Conservation (phyloP, 2,329 filamentous ascomycete species). For the Trichoderma brevicompactum region DNA sequence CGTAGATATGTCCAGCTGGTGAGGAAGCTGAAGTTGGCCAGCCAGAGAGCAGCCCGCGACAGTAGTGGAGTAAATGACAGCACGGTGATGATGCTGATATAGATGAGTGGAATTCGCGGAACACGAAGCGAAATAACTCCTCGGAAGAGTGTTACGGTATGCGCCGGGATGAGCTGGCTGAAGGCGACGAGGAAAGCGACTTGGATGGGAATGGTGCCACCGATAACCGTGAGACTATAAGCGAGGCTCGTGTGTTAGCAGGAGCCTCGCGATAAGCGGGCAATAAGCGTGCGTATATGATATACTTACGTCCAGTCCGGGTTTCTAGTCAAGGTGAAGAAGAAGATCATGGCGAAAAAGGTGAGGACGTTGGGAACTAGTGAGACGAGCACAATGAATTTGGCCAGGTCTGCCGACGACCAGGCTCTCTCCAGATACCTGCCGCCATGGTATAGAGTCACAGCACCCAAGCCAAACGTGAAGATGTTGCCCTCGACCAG, state of each 20-base stretch:
- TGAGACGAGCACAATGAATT: conserved; percentile 79
- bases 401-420: conserved; percentile 89
- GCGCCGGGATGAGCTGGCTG: conserved; percentile 95
- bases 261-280: neutral
- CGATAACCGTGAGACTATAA: conserved; percentile 75
- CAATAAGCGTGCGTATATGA: neutral
- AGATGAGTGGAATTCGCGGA: conserved; percentile 69
- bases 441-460: conserved; percentile 87
- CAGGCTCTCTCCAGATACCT: conserved; percentile 95
- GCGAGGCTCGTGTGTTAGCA: neutral
- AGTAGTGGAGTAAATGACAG: conserved; percentile 61
- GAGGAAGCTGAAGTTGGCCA: conserved; percentile 80
- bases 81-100: conserved; percentile 74
- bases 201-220: conserved; percentile 86
- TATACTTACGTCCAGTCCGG: conserved; percentile 70
- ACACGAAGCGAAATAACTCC: conserved; percentile 89
- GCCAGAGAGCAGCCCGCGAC: conserved; percentile 74
- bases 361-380: conserved; percentile 80
- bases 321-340: conserved; percentile 71
- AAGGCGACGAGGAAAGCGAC: conserved; percentile 95
- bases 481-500: conserved; percentile 94
- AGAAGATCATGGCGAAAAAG: conserved; percentile 73
- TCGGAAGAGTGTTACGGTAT: conserved; percentile 92
- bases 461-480: conserved; percentile 75
- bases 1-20: conserved; percentile 94